These are phyloP conservation scores for Trichoderma sp. DNA, from an alignment of 2,329 filamentous ascomycete species.

Conservation along the genomic window DNA sequence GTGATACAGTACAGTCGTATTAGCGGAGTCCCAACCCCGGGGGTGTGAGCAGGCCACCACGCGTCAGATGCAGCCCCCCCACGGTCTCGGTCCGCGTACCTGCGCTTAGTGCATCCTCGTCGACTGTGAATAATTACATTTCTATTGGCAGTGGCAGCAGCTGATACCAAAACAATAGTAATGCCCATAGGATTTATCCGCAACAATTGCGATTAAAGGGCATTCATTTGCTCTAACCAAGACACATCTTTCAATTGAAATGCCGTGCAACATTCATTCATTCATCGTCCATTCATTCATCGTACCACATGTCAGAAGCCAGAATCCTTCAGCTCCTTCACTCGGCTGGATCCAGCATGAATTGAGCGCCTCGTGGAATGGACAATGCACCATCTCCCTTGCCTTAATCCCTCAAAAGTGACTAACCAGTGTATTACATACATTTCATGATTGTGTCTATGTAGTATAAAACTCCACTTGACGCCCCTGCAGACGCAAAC, in stretches of 20 bases:
- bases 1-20: no score
- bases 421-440: background rate
- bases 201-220: background rate
- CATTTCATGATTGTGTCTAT: background rate
- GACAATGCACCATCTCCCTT: background rate
- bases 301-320: background rate
- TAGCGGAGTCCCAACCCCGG: constrained; percentile 13
- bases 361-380: background rate
- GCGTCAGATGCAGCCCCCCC: constrained; percentile 19
- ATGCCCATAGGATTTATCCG: background rate
- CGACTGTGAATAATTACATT: background rate
- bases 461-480: background rate
- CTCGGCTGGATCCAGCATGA: background rate
- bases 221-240: background rate
- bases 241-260: background rate
- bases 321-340: background rate
- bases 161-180: background rate
- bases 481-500: background rate
- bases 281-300: background rate
- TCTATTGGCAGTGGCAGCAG: background rate
- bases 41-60: constrained; percentile 21
- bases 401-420: background rate
- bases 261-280: background rate
- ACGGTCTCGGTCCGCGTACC: background rate
- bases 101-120: background rate